Evolutionary conservation across 331 rosid genomes (phyloP).

Genomic region (Telfairia occidentalis): DNA sequence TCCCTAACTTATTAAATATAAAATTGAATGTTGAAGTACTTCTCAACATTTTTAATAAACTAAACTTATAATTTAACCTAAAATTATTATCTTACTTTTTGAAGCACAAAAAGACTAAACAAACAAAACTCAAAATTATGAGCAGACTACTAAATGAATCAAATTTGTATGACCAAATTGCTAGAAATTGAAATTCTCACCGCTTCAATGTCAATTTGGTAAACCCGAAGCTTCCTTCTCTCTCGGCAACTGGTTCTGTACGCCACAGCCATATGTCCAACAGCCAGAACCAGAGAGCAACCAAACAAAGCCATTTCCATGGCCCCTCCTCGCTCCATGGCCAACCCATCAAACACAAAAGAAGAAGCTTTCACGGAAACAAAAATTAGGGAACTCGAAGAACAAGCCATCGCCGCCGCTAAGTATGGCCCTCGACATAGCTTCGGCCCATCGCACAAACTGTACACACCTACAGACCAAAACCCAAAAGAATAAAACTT

Average conservation of each 20-base stretch:
- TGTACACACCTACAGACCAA: slow-evolving; percentile 53
- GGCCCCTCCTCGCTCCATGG: slow-evolving; percentile 18
- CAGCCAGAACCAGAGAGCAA: slow-evolving; percentile 60
- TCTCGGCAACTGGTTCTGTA: slow-evolving; percentile 92
- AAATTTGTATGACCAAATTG: neutral
- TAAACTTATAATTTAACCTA: too few relatives aligned
- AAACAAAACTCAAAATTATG: neutral
- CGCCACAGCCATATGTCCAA: slow-evolving; percentile 71
- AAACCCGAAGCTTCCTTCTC: slow-evolving; percentile 80
- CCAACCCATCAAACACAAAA: slow-evolving; percentile 32
- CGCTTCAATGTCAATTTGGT: slow-evolving; percentile 84
- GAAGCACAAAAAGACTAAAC: too few relatives aligned
- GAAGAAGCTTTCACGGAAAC: slow-evolving; percentile 65
- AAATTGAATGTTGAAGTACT: too few relatives aligned
- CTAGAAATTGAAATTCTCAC: slow-evolving; percentile 32
- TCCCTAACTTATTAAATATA: too few relatives aligned
- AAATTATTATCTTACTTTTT: too few relatives aligned
- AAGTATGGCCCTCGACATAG: slow-evolving; percentile 70
- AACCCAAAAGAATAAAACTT: neutral
- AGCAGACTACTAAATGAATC: too few relatives aligned
- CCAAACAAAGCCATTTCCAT: slow-evolving; percentile 51
- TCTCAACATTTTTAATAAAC: too few relatives aligned
- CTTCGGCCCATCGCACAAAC: slow-evolving; percentile 71
- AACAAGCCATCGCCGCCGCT: slow-evolving; percentile 64
- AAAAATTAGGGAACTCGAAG: slow-evolving; percentile 46